Evolutionary conservation across 192 early-diverging fungal genomes (phyloP), one percentile per base, ranked within the genome.

Genomic region (Entomortierella beljakovae): DNA sequence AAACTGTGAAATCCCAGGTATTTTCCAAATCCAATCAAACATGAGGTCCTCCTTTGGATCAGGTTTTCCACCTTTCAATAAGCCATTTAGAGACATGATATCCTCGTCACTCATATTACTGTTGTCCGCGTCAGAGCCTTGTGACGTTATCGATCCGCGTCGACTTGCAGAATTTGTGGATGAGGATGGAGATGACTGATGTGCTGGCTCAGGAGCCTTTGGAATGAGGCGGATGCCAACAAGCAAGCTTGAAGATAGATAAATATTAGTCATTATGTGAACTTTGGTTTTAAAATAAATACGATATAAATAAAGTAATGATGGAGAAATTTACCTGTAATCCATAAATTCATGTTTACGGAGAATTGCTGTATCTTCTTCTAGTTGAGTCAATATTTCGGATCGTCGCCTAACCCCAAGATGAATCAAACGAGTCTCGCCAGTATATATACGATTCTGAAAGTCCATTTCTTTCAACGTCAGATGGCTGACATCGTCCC

Each of bases 401-500:
- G 54, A 22, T 29, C 61, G 61, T 7, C 67, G 49, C 26, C 29
- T 18, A 7, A 37, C 20, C 20, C 75, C 75, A 1, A 79, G 33
- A 23, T 79, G 75, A 6, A 79, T 79, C 13, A 64, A 50, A 16
- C 57, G 66, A 15, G 75, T 79, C 51, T 79, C 50, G 16, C 75
- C 75, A 6, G 48, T 61, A n/a, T 29, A 54, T 2, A 79, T 42
- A 6, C 75, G 51, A 31, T 70, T 68, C 57, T 79, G 75, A 28
- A 79, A 79, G 40, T 79, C 75, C 56, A 70, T 63, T 33, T 79
- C 75, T 42, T 79, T 79, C 25, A 79, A 32, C 7, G 75, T 79
- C 55, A 79, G 31, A 53, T 79, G 58, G 20, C 75, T 70, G 5
- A 79, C 61, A 23, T 70, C 55, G 8, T 57, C 61, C 0, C 2